phyloP scores from a whole-genome alignment of 2,329 filamentous ascomycete genomes.

The Rhinocladiella similis region DNA sequence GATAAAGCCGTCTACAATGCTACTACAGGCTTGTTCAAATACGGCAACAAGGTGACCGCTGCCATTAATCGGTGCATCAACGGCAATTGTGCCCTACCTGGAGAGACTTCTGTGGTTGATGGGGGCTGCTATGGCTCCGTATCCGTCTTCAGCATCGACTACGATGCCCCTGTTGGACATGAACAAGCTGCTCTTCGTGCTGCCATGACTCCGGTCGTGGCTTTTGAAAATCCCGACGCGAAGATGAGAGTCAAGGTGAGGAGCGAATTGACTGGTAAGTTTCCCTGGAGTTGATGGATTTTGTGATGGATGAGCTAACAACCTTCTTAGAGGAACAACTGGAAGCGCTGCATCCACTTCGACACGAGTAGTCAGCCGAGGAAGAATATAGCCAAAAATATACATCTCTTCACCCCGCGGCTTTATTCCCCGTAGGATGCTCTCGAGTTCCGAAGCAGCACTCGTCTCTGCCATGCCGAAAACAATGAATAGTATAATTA shows the following conservation, averaged over 20 bases:
- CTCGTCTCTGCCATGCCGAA: too few relatives aligned
- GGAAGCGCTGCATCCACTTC: slow-evolving; percentile 12
- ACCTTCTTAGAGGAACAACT: slow-evolving; percentile 6
- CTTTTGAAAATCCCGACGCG: slow-evolving; percentile 4
- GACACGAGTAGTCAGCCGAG: slow-evolving; percentile 5
- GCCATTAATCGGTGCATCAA: slow-evolving; percentile 54
- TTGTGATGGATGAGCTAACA: not conserved
- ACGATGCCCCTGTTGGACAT: slow-evolving; percentile 44
- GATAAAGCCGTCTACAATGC: slow-evolving; percentile 49
- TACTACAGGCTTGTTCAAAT: slow-evolving; percentile 46
- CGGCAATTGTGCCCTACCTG: slow-evolving; percentile 52
- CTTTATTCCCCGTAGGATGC: too few relatives aligned
- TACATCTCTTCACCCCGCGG: too few relatives aligned
- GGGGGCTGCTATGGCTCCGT: slow-evolving; percentile 43
- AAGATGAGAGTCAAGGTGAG: slow-evolving; percentile 20
- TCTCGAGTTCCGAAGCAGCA: too few relatives aligned
- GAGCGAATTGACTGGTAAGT: slow-evolving; percentile 17
- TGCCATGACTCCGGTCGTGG: slow-evolving; percentile 14
- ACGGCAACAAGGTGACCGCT: slow-evolving; percentile 40
- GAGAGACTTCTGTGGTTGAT: slow-evolving; percentile 51
- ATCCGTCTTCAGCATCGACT: slow-evolving; percentile 53
- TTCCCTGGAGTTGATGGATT: not conserved
- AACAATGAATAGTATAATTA: too few relatives aligned
- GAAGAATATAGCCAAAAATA: not conserved
- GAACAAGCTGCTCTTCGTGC: slow-evolving; percentile 11